Conservation (phyloP, 1,139 yeast species). For the Wickerhamomyces sp. region DNA sequence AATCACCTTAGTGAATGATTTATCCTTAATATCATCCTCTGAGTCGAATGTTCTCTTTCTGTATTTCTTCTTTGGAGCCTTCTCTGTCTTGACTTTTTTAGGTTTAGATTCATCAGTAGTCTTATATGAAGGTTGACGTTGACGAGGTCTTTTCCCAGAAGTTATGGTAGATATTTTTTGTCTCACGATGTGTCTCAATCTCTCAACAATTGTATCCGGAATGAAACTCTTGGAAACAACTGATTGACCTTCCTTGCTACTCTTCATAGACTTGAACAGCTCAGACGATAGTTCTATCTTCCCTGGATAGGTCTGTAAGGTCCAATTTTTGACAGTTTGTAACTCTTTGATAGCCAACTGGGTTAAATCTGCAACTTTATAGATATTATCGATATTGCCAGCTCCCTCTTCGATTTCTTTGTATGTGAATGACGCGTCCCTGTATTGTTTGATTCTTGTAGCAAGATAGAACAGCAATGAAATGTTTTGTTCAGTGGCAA, state of each 20-base stretch:
- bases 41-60: conserved; percentile 7
- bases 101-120: conserved; percentile 17
- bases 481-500: conserved; percentile 63
- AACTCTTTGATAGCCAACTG: conserved; percentile 59
- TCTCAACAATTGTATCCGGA: conserved; percentile 32
- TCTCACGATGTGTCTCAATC: conserved; percentile 20
- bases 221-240: conserved; percentile 44
- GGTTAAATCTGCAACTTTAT: conserved; percentile 67
- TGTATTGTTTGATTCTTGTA: conserved; percentile 74
- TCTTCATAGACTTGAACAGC: conserved; percentile 51
- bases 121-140: conserved; percentile 8
- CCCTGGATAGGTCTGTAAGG: conserved; percentile 77
- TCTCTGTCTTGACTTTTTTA: conserved; percentile 20
- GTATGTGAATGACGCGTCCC: conserved; percentile 48
- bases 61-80: conserved; percentile 9
- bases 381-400: conserved; percentile 38
- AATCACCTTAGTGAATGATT: conserved; percentile 1
- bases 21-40: conserved; percentile 14
- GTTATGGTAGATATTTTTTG: conserved; percentile 16
- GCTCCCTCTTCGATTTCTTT: conserved; percentile 31
- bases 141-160: conserved; percentile 11
- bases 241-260: conserved; percentile 30
- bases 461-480: conserved; percentile 73
- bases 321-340: conserved; percentile 61
- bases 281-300: conserved; percentile 64